phyloP scores from a whole-genome alignment of 139 green algal species.

The Tetraselmis striata region DNA sequence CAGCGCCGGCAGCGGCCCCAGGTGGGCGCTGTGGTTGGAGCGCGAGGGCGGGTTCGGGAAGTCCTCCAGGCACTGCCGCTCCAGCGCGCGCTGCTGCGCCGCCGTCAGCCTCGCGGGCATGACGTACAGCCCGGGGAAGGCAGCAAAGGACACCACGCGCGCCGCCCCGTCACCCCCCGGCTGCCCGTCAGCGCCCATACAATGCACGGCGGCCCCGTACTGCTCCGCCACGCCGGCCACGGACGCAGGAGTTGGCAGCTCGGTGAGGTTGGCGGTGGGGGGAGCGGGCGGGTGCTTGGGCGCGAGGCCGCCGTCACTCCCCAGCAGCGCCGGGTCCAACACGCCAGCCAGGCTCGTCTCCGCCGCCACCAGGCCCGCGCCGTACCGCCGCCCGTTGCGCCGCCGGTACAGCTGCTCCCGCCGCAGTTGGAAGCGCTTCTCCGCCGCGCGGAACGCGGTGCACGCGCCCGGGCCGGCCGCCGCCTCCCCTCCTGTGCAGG shows the following conservation, averaged over 20 bases:
- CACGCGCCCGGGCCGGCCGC: no score
- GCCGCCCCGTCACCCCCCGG: no score
- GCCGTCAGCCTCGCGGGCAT: not conserved
- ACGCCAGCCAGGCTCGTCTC: not conserved
- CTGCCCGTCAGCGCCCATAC: not conserved
- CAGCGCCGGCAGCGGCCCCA: not conserved
- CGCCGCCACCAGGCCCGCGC: not conserved
- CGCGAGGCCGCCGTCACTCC: not conserved
- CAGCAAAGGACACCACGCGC: not conserved
- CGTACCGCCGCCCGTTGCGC: not conserved
- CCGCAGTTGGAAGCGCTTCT: not conserved
- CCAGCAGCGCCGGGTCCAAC: not conserved
- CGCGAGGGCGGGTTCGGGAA: not conserved
- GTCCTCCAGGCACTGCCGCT: not conserved
- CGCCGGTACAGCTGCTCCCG: not conserved
- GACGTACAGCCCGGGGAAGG: not conserved
- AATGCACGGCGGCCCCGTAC: not conserved
- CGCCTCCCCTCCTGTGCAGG: no score
- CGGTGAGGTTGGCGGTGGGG: no score
- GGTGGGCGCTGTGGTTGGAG: not conserved
- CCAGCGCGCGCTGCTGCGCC: not conserved
- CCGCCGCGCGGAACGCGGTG: not conserved
- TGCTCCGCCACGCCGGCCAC: not conserved
- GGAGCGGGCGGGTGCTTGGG: not conserved
- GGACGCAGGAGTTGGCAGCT: no score